Evolutionary conservation across 1,284 basidiomycete species (phyloP).

Genomic region (Leucoagaricus sp.): DNA sequence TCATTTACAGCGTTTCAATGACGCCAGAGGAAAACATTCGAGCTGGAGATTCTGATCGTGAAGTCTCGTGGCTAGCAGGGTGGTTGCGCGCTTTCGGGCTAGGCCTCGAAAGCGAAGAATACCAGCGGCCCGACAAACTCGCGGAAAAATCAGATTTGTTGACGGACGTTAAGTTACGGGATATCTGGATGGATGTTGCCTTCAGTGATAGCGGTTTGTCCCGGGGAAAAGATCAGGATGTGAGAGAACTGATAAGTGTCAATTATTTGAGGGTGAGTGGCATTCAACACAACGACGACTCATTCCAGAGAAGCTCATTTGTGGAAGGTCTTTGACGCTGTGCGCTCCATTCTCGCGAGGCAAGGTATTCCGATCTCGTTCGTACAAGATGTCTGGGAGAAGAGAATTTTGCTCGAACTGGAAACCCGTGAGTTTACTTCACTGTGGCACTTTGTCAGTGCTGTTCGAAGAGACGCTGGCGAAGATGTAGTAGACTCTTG

Average conservation of each 20-base stretch:
- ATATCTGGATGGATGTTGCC: constrained; percentile 8
- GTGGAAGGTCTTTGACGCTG: constrained; percentile 3
- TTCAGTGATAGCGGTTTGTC: neutral
- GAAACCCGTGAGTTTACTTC: neutral
- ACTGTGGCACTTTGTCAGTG: neutral
- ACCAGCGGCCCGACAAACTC: neutral
- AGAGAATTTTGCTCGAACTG: neutral
- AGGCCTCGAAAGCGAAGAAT: neutral
- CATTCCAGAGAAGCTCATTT: too few species aligned
- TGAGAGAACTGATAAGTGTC: neutral
- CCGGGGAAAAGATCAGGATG: neutral
- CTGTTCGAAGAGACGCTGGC: neutral
- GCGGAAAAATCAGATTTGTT: neutral
- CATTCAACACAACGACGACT: too few species aligned
- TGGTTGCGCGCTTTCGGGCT: neutral
- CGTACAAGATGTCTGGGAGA: neutral
- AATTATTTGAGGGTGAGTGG: neutral
- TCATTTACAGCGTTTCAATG: neutral
- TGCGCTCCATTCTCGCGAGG: neutral
- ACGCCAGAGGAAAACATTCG: neutral
- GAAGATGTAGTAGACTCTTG: neutral
- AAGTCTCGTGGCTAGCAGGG: neutral
- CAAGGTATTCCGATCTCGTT: constrained; percentile 1
- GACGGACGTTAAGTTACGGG: neutral
- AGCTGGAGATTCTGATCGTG: neutral